phyloP scores from a whole-genome alignment of 495 filamentous ascomycete species.

The Xylaria cubensis region DNA sequence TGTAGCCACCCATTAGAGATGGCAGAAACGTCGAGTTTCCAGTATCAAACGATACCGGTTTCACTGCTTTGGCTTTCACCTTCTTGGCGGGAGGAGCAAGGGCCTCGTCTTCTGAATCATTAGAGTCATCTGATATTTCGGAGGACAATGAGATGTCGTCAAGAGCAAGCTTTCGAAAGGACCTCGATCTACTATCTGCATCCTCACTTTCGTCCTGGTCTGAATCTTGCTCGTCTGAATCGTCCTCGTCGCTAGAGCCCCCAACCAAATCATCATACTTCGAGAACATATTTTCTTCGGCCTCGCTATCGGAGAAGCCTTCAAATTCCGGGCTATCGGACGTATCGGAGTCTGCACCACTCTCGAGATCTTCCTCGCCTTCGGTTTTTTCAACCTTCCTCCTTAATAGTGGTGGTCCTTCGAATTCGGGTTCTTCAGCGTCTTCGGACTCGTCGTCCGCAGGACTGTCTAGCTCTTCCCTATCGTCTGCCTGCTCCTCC shows the following conservation, averaged over 20 bases:
- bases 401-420: conserved; percentile 24
- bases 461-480: conserved; percentile 30
- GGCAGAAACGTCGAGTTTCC: conserved; percentile 79
- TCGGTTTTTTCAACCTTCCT: conserved; percentile 39
- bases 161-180: conserved; percentile 27
- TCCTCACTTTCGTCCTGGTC: conserved; percentile 27
- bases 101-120: conserved; percentile 35
- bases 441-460: conserved; percentile 34
- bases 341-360: conserved; percentile 37
- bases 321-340: conserved; percentile 50
- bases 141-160: conserved; percentile 40
- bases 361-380: conserved; percentile 44
- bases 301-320: conserved; percentile 61
- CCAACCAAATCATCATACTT: conserved; percentile 48
- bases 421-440: conserved; percentile 28
- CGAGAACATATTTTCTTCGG: conserved; percentile 52
- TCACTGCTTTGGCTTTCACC: conserved; percentile 38
- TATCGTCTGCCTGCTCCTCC: conserved; percentile 34
- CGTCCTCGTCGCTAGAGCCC: conserved; percentile 46
- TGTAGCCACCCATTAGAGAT: conserved; percentile 87
- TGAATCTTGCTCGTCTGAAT: conserved; percentile 37
- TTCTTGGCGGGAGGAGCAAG: conserved; percentile 51
- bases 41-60: conserved; percentile 29
- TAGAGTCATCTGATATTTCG: conserved; percentile 28
- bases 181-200: conserved; percentile 31